Base-by-base conservation (phyloP, 2,329 filamentous ascomycete genomes). In the Fusarium sp. region DNA sequence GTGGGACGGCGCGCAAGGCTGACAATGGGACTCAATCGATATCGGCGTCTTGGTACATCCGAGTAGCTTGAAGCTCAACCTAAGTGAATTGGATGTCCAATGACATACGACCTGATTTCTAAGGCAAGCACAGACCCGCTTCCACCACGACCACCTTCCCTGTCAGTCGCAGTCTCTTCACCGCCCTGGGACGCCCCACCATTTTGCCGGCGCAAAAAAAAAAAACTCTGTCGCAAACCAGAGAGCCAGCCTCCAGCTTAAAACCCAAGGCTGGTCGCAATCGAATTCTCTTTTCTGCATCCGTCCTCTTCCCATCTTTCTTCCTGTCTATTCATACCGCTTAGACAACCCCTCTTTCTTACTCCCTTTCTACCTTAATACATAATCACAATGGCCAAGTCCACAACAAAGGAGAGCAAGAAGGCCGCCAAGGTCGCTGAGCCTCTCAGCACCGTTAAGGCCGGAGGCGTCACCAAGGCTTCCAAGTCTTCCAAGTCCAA, bases 391-490 rank as follows among this genome's bases (percentile, higher is more conserved):
- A 91, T 91, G 89, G 88, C 84, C 80, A 91, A 91, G 82, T 82
- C 84, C 58, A 91, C 91, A 84, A 85, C 90, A 78, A 83, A 81
- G 79, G 78, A 80, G 60, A 77, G 84, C 79, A 87, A 82, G 79
- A 78, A 85, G 79, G 84, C 81, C 72, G 84, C 81, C 72, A 88
- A 88, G 82, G 77, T 85, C 72, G 79, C 82, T 75, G 84, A 85
- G 77, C 78, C 82, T 66, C 77, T 84, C 74, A 80, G 82, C 75
- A 77, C 82, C 73, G 88, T 90, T 81, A 93, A 92, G 85, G 85
- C 85, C 74, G 89, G 85, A 72, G 87, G 87, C 71, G 85, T 92
- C 75, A 87, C 86, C 82, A 94, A 93, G 85, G 78, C 89, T 55
- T 84, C 87, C 85, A 79, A 89, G 60, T 84, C 87, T 70, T 81